Percentiles rank a stretch among this genome's conserved stretches.
phyloP scores from a whole-genome alignment of 768 basidiomycete genomes.

The Suillus occidentalis region DNA sequence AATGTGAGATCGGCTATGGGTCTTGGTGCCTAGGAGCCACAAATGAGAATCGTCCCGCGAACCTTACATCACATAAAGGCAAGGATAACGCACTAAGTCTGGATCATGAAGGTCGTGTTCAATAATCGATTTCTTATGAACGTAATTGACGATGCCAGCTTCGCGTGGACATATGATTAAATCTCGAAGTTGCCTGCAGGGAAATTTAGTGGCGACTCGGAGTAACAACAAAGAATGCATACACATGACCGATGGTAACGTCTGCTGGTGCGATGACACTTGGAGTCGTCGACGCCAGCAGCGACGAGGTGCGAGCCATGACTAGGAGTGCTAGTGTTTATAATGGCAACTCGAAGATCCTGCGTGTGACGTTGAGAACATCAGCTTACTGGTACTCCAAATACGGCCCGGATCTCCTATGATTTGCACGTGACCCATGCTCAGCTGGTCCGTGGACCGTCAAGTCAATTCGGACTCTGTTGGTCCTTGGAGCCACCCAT shows the following conservation, averaged over 20 bases:
- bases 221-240: conserved; percentile 20
- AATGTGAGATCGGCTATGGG: conserved; percentile 56
- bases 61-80: conserved; percentile 16
- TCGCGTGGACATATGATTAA: conserved; percentile 73
- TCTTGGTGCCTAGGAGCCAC: conserved; percentile 41
- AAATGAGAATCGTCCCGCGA: conserved; percentile 17
- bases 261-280: conserved; percentile 40
- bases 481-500: not conserved
- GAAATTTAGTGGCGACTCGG: not conserved
- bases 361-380: conserved; percentile 4
- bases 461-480: not conserved
- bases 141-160: conserved; percentile 63
- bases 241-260: conserved; percentile 67
- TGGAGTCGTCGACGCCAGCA: conserved; percentile 46
- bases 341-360: not conserved
- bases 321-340: conserved; percentile 7
- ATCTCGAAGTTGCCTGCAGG: conserved; percentile 70
- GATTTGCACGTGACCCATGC: not conserved
- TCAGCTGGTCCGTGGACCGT: too few species aligned
- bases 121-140: conserved; percentile 51
- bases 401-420: not conserved
- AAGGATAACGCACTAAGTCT: conserved; percentile 40
- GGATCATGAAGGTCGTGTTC: conserved; percentile 58
- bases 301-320: conserved; percentile 50
- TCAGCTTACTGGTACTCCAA: not conserved